Evolutionary conservation across 2,329 filamentous ascomycete genomes (phyloP).

Genomic region (Metarhizium humberi): DNA sequence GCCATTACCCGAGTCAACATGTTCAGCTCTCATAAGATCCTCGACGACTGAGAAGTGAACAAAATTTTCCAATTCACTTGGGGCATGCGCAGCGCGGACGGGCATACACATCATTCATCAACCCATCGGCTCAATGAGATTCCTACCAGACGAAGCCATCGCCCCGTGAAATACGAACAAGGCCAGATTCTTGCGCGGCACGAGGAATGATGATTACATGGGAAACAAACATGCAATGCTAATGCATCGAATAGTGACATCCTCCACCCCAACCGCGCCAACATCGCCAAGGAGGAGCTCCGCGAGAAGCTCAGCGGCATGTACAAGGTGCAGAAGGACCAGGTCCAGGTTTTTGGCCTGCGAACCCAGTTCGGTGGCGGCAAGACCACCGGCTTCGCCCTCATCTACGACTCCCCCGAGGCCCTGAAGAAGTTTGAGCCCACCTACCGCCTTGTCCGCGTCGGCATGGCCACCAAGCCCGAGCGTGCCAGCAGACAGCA

Average conservation of each 20-base stretch:
- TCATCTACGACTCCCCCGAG: constrained; percentile 97
- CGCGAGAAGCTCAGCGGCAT: constrained; percentile 86
- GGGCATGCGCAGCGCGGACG: too few relatives aligned
- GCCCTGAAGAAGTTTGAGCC: constrained; percentile 99
- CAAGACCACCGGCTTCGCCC: constrained; percentile 98
- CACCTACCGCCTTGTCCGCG: constrained; percentile 90
- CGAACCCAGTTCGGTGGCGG: constrained; percentile 98
- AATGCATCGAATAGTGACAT: constrained; percentile 63
- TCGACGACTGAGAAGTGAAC: too few relatives aligned
- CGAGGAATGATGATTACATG: neutral
- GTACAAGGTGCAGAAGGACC: constrained; percentile 98
- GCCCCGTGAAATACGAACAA: neutral
- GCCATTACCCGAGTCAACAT: too few relatives aligned
- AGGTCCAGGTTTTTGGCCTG: constrained; percentile 96
- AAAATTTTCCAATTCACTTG: too few relatives aligned
- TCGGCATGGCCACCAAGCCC: constrained; percentile 86
- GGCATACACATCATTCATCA: neutral
- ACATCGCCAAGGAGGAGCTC: constrained; percentile 99
- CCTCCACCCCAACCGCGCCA: constrained; percentile 96
- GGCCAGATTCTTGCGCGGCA: too few relatives aligned
- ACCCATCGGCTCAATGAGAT: neutral
- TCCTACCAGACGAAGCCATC: neutral
- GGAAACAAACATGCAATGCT: neutral
- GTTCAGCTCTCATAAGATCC: too few relatives aligned
- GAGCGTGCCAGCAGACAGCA: constrained; percentile 98